Evolutionary conservation across 768 basidiomycete species (phyloP), one percentile per base, ranked within the genome.

Genomic region (Amanita pallidorosea): DNA sequence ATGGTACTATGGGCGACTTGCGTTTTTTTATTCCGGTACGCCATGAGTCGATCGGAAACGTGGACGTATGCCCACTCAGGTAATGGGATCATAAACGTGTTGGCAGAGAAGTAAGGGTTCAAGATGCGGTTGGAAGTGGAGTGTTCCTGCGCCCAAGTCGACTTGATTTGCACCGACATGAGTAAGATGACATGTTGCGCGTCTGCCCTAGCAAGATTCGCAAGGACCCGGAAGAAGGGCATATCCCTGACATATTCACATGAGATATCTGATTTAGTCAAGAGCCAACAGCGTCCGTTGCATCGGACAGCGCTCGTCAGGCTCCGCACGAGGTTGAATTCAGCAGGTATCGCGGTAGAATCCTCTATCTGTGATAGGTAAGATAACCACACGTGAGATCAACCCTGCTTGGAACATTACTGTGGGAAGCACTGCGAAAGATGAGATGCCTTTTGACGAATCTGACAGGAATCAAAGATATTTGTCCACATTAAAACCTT

Each of bases 21-120:
- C 60, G 61, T 60, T 58, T 63, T 66, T 31, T 71, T 67, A 67
- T 64, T 69, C 63, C 65, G 63, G 36, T 51, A 44, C 29, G 50
- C 50, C 50, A 51, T 67, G 61, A 67, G 68, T 60, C 73, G 82
- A 85, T 85, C 81, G 79, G 70, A 66, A 87, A 87, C 83, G 85
- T 85, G 85, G 75, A 70, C 69, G 61, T 64, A 67, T 70, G 72
- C 75, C 74, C 77, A 81, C 75, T 67, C 79, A 78, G 75, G 69
- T 76, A 79, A 78, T 75, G 76, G 72, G 70, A 73, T 74, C 69
- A 74, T 72, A 70, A 83, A 85, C 84, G 82, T 87, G 85, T 75
- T 71, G 68, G 66, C 68, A 63, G 67, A 78, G 79, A 83, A 83
- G 79, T 65, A 72, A 77, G 73, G 72, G 67, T 75, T 74, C 74